phyloP scores from a whole-genome alignment of 768 basidiomycete species.

The Termitomyces eurrhizus region DNA sequence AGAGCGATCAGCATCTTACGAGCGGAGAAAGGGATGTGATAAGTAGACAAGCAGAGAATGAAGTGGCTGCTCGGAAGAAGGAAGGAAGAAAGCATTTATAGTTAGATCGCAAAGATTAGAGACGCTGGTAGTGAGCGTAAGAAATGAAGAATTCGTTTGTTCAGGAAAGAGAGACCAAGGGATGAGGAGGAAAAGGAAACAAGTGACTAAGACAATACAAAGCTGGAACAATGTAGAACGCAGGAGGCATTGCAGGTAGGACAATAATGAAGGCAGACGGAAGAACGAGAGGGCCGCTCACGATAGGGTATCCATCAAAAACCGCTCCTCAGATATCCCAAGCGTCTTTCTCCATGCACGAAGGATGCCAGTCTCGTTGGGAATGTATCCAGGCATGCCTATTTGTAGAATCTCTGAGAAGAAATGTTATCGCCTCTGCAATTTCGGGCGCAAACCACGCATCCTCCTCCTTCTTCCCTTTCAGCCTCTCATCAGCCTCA shows the following conservation, averaged over 20 bases:
- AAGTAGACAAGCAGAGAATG: not conserved
- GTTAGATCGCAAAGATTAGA: too few species aligned
- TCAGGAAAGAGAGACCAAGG: too few species aligned
- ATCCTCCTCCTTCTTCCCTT: not conserved
- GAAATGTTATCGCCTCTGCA: constrained; percentile 76
- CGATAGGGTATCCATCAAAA: constrained; percentile 62
- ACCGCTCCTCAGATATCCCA: constrained; percentile 87
- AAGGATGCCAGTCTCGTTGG: constrained; percentile 81
- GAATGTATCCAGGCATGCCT: constrained; percentile 70
- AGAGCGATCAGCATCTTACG: not conserved
- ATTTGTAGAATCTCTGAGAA: constrained; percentile 80
- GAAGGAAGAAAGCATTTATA: too few species aligned
- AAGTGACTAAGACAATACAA: not conserved
- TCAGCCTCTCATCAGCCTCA: not conserved
- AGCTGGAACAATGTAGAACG: not conserved
- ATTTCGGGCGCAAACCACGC: constrained; percentile 36
- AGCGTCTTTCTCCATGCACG: constrained; percentile 82
- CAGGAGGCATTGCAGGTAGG: not conserved
- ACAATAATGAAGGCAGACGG: not conserved
- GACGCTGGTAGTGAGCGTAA: too few species aligned
- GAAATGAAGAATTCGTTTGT: not conserved
- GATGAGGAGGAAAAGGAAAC: too few species aligned
- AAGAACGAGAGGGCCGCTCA: constrained; percentile 24
- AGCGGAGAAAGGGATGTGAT: not conserved
- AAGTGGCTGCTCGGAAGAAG: too few species aligned